Evolutionary conservation across 2,329 filamentous ascomycete genomes (phyloP), one percentile per base, ranked within the genome.

Genomic region (Fusarium sororula): DNA sequence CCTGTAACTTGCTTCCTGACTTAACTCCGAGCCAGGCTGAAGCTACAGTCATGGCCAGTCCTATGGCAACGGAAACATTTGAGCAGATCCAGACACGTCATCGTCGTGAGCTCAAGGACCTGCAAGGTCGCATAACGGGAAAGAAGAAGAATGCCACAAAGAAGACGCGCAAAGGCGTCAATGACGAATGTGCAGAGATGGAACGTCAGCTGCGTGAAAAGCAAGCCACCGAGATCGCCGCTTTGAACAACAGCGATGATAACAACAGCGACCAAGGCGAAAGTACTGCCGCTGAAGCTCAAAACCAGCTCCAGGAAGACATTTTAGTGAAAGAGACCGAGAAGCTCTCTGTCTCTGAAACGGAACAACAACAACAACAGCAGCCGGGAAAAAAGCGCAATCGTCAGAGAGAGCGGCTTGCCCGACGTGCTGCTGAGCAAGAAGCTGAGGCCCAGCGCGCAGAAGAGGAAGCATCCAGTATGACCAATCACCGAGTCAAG

Each of bases 101-200:
- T 82, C 91, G 94, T 78, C 96, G 94, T 83, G 96, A 99, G 84
- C 91, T 93, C 81, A 92, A 91, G 77, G 96, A 98, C 70, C 88
- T 99, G 32, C 94, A 97, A 82, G 89, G 90, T 57, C 91, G 92
- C 68, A 91, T 97, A 79, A 98, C 94, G 10, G 95, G 93, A 84
- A 98, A 98, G 88, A 99, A 98, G 87, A 98, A 98, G 87, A 92
- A 93, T 76, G 95, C 96, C 22, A 97, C 93, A 53, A 99, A 98
- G 84, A 94, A 91, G 90, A 95, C 88, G 76, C 90, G 85, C 79
- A 94, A 92, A 81, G 91, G 92, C 35, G 86, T 96, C 79, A 94
- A 93, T 45, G 87, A 92, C 59, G 93, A 96, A 80, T 94, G 94
- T 75, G 92, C 92, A 68, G 86, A 89, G 60, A 85, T 94, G 73